phyloP scores from a whole-genome alignment of 148 eudicot species.

The Cornus kousa region DNA sequence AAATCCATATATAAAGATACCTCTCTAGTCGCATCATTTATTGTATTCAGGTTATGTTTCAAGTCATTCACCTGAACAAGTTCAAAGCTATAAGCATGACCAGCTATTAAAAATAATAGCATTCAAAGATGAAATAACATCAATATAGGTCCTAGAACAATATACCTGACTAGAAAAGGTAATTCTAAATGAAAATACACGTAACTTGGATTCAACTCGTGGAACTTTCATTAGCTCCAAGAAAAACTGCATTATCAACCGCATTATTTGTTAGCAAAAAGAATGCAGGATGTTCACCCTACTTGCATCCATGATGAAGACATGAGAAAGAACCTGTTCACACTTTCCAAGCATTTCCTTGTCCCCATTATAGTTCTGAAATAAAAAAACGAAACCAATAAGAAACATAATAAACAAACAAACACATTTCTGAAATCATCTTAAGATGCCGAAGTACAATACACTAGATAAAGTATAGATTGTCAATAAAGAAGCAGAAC shows the following conservation, averaged over 20 bases:
- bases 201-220: constrained; percentile 86
- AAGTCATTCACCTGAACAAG: constrained; percentile 69
- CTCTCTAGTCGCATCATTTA: constrained; percentile 84
- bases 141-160: background rate
- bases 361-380: constrained; percentile 83
- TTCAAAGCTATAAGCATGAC: constrained; percentile 7
- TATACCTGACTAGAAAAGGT: constrained; percentile 81
- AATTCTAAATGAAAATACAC: constrained; percentile 94
- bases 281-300: constrained; percentile 1
- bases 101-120: constrained; percentile 3
- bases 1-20: constrained; percentile 29
- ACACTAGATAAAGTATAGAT: background rate
- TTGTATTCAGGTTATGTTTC: constrained; percentile 67
- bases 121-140: background rate
- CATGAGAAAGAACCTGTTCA: constrained; percentile 62
- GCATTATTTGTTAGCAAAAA: constrained; percentile 24
- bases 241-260: constrained; percentile 65
- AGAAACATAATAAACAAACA: background rate
- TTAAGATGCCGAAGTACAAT: constrained; percentile 2
- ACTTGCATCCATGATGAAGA: constrained; percentile 1
- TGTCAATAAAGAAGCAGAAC: background rate
- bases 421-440: background rate
- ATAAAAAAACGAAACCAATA: constrained; percentile 15
- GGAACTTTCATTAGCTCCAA: constrained; percentile 98
- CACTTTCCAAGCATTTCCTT: constrained; percentile 97